These are phyloP conservation scores for Vitrella brassicaformis DNA, from an alignment of 73 alveolate genomes.

Conservation along the genomic window DNA sequence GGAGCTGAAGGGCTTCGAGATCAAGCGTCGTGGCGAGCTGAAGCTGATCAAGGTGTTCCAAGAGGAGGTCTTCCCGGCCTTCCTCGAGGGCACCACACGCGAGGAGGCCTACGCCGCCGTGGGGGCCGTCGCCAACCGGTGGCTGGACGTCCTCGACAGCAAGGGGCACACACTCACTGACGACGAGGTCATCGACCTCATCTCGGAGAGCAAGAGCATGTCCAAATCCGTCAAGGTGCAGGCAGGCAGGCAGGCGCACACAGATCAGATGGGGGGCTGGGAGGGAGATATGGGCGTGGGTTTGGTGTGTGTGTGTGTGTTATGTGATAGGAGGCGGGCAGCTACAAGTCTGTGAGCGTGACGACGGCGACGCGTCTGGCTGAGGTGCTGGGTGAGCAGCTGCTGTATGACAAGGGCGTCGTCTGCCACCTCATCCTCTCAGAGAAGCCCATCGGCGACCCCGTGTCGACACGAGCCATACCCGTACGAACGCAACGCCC, in stretches of 20 bases:
- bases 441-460: conserved; percentile 86
- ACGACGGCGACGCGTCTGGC: conserved; percentile 96
- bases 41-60: conserved; percentile 90
- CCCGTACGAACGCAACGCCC: too few species aligned
- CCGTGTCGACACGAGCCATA: conserved; percentile 92
- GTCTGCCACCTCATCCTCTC: conserved; percentile 84
- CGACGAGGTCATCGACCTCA: conserved; percentile 74
- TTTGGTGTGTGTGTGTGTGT: too few species aligned
- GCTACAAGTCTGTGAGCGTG: conserved; percentile 70
- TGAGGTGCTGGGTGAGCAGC: conserved; percentile 87
- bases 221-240: conserved; percentile 32
- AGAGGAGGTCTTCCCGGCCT: conserved; percentile 90
- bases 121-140: conserved; percentile 57
- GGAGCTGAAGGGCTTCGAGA: conserved; percentile 82
- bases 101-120: conserved; percentile 67
- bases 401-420: conserved; percentile 84
- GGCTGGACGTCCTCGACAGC: conserved; percentile 41
- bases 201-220: conserved; percentile 34
- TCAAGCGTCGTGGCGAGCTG: conserved; percentile 99
- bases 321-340: conserved; percentile 89
- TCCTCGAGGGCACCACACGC: conserved; percentile 83
- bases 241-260: too few species aligned
- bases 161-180: conserved; percentile 39
- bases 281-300: too few species aligned
- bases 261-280: too few species aligned